Evolutionary conservation across 495 filamentous ascomycete species (phyloP), one percentile per base, ranked within the genome.

Genomic region (Extremus antarcticus): DNA sequence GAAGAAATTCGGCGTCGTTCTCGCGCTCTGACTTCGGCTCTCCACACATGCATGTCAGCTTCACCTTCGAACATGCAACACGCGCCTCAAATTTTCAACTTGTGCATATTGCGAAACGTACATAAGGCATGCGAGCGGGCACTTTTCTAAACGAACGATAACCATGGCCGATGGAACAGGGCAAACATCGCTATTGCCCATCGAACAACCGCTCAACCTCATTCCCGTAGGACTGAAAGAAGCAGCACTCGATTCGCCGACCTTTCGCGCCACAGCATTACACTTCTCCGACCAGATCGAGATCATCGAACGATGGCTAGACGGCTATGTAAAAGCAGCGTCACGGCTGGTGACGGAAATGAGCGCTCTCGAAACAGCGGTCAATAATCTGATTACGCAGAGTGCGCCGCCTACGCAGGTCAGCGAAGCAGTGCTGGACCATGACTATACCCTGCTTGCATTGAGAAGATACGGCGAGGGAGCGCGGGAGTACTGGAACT

Each of bases 261-360:
- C 90, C 38, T 98, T 97, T 70, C 85, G 92, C 56, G 86, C 90
- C 29, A 87, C 88, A 13, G 82, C 90, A 53, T 71, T 85, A 39
- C 90, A 96, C 73, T 95, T 94, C 72, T 75, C 82, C 29, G 92
- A 97, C 58, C 90, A 97, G 73, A 79, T 95, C 66, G 92, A 97
- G 53, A 77, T 79, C 53, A 78, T 97, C 51, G 94, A 97, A 67
- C 83, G 79, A 77, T 97, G 92, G 92, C 83, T 97, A 22, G 90
- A 96, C 40, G 78, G 76, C 55, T 96, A 94, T 67, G 74, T 86
- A 53, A 87, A 79, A 66, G 80, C 86, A 17, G 84, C 88, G 1
- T 79, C 83, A 15, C 91, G 86, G 71, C 74, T 98, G 19, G 76
- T 79, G 15, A 74, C 84, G 59, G 92, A 95, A 62, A 67, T 90